Evolutionary conservation across 768 basidiomycete species (phyloP).

Genomic region (Stropharia rugosoannulata): DNA sequence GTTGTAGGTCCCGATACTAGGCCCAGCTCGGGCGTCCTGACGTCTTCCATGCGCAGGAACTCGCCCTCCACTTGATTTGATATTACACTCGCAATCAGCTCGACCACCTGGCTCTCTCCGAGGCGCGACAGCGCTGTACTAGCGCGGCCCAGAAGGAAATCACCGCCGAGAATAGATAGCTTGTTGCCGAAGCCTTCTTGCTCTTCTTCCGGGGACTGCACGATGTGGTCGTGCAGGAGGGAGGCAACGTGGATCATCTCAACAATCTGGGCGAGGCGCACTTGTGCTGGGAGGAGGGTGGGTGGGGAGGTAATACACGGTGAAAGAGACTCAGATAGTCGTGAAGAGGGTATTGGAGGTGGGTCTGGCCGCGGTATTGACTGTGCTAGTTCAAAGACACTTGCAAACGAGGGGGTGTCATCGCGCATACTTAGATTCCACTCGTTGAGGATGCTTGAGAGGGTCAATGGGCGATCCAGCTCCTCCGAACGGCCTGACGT

Average conservation of each 20-base stretch:
- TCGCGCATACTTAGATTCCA: constrained; percentile 89
- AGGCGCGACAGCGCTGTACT: constrained; percentile 85
- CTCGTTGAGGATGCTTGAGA: constrained; percentile 83
- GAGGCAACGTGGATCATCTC: constrained; percentile 99
- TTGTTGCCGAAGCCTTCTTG: constrained; percentile 86
- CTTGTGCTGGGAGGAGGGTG: constrained; percentile 79
- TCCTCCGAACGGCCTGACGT: constrained; percentile 51
- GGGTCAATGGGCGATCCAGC: constrained; percentile 78
- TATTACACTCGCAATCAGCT: constrained; percentile 88
- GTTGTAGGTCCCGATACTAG: constrained; percentile 27
- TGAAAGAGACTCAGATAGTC: constrained; percentile 17
- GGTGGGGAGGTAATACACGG: constrained; percentile 28
- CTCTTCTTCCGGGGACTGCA: constrained; percentile 63
- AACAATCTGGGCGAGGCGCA: constrained; percentile 91
- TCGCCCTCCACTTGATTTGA: constrained; percentile 97
- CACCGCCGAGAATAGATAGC: constrained; percentile 89
- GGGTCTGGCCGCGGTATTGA: constrained; percentile 31
- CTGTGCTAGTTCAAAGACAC: constrained; percentile 50
- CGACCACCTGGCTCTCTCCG: constrained; percentile 87
- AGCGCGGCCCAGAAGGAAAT: constrained; percentile 92
- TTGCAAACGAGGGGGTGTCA: constrained; percentile 65
- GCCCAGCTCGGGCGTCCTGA: constrained; percentile 40
- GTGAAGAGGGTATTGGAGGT: constrained; percentile 15
- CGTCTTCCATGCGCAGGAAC: constrained; percentile 72
- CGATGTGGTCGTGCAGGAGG: constrained; percentile 89